Conservation (phyloP, 768 basidiomycete species). For the Rhodotorula toruloides region DNA sequence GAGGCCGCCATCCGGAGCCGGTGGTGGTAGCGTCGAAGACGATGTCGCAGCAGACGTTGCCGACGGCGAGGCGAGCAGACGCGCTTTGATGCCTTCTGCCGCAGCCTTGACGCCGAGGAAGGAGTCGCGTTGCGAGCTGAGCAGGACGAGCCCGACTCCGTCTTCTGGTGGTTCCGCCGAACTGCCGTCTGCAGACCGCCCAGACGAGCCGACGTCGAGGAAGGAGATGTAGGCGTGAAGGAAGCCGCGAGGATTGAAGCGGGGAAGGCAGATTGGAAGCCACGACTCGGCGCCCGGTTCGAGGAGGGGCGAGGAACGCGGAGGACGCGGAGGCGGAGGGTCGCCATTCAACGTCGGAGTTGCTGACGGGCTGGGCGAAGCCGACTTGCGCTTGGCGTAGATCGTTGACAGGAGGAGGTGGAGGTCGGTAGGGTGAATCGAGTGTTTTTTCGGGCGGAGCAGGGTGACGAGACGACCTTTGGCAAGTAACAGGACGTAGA, state of each 20-base stretch:
- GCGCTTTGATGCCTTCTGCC: conserved; percentile 57
- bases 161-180: conserved; percentile 22
- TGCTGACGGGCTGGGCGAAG: conserved; percentile 61
- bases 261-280: conserved; percentile 92
- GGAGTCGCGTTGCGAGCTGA: conserved; percentile 53
- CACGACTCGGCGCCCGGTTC: conserved; percentile 65
- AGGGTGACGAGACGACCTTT: conserved; percentile 74
- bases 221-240: conserved; percentile 76
- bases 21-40: too few relatives aligned
- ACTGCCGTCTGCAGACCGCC: conserved; percentile 44
- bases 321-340: conserved; percentile 91
- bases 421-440: conserved; percentile 78
- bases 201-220: conserved; percentile 12
- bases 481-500: conserved; percentile 84
- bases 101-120: conserved; percentile 76
- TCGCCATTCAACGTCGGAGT: conserved; percentile 60
- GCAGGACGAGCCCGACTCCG: conserved; percentile 63
- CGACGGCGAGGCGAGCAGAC: conserved; percentile 52
- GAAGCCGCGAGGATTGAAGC: conserved; percentile 82
- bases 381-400: conserved; percentile 52
- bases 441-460: conserved; percentile 83
- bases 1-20: conserved; percentile 15
- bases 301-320: conserved; percentile 72
- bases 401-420: conserved; percentile 71
- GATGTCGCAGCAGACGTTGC: too few relatives aligned